A percentile compares a stretch with the other conserved stretches of the same genome.
phyloP scores from a whole-genome alignment of 2,329 filamentous ascomycete genomes.

The Ceratocystis harringtonii region DNA sequence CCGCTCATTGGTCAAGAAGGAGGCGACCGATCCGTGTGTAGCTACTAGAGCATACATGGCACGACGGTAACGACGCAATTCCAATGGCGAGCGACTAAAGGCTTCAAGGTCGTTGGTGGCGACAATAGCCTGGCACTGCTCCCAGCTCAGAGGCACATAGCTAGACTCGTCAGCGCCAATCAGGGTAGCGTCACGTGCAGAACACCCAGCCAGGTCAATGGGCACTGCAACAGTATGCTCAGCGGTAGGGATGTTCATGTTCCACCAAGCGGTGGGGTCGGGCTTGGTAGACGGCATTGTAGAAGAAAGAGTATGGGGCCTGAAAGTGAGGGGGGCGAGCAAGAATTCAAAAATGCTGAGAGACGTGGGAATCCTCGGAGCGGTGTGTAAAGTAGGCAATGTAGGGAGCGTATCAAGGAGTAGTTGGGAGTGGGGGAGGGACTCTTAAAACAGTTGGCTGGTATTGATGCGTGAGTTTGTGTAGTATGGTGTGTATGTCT shows the following conservation, averaged over 20 bases:
- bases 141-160: constrained; percentile 53
- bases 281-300: not conserved
- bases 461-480: not conserved
- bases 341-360: not conserved
- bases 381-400: not conserved
- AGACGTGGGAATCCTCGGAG: not conserved
- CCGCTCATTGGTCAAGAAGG: constrained; percentile 57
- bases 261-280: constrained; percentile 51
- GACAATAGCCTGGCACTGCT: constrained; percentile 49
- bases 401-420: not conserved
- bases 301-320: not conserved
- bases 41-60: constrained; percentile 50
- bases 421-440: not conserved
- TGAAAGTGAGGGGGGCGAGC: not conserved
- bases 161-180: constrained; percentile 54
- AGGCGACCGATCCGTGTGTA: constrained; percentile 60
- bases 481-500: not conserved
- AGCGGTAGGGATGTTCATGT: constrained; percentile 55
- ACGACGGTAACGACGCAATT: constrained; percentile 62
- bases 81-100: constrained; percentile 63
- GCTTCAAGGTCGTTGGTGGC: constrained; percentile 51
- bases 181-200: constrained; percentile 53
- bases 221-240: constrained; percentile 55
- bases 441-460: not conserved
- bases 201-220: constrained; percentile 47